Conservation (phyloP, 352 stramenopile genomes). For the Phytophthora crassamura region DNA sequence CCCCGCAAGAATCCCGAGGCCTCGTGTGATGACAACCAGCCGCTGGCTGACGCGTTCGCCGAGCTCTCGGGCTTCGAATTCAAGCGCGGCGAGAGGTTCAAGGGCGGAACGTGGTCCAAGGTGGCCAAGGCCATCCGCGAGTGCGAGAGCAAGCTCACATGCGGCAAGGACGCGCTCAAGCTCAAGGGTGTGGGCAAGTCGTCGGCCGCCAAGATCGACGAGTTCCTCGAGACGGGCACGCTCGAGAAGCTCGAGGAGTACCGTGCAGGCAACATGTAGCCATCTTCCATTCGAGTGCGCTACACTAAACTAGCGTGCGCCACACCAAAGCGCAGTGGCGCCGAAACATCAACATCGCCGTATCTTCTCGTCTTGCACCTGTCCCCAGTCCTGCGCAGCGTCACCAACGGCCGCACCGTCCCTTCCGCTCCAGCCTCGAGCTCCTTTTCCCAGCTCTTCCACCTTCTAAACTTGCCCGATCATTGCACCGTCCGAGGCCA, state of each 20-base stretch:
- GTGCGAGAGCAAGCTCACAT: slow-evolving; percentile 61
- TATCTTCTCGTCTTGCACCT: no score
- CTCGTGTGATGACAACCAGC: slow-evolving; percentile 69
- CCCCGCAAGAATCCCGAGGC: slow-evolving; percentile 65
- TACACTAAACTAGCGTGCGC: no score
- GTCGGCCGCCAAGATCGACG: slow-evolving; percentile 82
- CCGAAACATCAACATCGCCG: no score
- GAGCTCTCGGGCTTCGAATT: slow-evolving; percentile 91
- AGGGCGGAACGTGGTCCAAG: slow-evolving; percentile 89
- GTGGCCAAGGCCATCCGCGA: slow-evolving; percentile 87
- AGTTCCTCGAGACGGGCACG: slow-evolving; percentile 86
- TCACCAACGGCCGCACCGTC: no score
- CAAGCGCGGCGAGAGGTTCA: slow-evolving; percentile 88
- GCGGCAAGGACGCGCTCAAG: slow-evolving; percentile 83
- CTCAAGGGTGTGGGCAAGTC: slow-evolving; percentile 88
- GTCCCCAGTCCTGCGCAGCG: no score
- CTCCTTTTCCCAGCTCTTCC: neutral
- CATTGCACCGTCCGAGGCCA: neutral
- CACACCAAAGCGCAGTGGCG: no score
- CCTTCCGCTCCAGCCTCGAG: no score
- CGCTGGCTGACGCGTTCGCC: slow-evolving; percentile 73
- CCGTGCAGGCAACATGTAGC: slow-evolving; percentile 83
- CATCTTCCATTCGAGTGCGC: no score
- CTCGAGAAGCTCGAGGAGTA: slow-evolving; percentile 85
- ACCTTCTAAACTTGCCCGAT: neutral